Evolutionary conservation across 2,329 filamentous ascomycete species (phyloP), one percentile per base, ranked within the genome.

Genomic region (Botryotinia narcissicola): DNA sequence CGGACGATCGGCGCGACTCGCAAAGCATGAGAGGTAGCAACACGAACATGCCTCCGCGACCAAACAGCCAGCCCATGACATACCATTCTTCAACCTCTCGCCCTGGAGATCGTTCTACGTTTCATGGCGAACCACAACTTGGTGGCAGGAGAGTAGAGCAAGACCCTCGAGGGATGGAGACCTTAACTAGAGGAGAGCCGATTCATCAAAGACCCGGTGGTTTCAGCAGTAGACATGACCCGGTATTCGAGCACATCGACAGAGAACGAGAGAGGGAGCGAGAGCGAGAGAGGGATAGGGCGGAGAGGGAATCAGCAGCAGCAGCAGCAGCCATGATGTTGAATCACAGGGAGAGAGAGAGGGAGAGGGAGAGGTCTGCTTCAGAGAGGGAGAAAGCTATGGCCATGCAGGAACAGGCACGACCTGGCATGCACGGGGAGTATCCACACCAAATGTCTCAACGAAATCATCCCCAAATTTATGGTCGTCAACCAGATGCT

Each of bases 181-280:
- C 71, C 25, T 80, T 85, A 76, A 84, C 83, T 2, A 83, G 87
- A 71, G 79, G 80, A 40, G 81, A 79, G n/a, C 71, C 75, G 16
- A 32, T 64, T 32, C 80, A 81, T 67, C 73, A 68, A 48, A 76
- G 79, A 73, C 74, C 64, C 9, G 22, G 76, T 60, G 74, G 75
- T 25, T 80, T 78, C 48, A 76, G 77, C n/a, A 79, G 80, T 59
- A 75, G 78, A 64, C 77, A 78, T 37, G 76, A 75, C 73, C 82
- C 83, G 3, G 77, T 85, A 22, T 85, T 87, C 66, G 88, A 86
- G 76, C 88, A 90, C 73, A 87, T 89, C 32, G 85, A 84, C 67
- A 82, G 87, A 61, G 89, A 80, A 29, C 74, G 79, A 40, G 77
- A 78, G 60, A 73, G 75, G 62, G 73, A 73, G 74, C 44, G 78